Conservation (phyloP, 2,329 filamentous ascomycete species). For the Verticillium isaacii region DNA sequence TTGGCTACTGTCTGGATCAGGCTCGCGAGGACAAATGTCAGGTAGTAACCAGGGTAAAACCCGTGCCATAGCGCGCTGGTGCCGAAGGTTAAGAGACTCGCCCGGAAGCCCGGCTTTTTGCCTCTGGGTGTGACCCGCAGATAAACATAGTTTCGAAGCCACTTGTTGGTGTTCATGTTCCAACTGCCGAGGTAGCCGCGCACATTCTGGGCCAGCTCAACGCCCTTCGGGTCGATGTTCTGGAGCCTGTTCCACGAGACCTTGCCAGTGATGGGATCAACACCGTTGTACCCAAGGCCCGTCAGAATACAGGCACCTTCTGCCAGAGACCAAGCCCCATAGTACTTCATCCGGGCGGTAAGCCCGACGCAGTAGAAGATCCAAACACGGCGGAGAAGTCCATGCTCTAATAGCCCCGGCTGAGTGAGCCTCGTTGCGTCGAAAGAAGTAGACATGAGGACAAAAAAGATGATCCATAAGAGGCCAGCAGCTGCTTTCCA, state of each 20-base stretch:
- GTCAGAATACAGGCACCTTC: constrained; percentile 93
- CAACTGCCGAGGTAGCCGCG: constrained; percentile 85
- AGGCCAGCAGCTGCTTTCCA: constrained; percentile 71
- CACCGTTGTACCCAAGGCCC: constrained; percentile 89
- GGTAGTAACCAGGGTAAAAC: constrained; percentile 94
- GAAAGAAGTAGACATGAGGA: constrained; percentile 67
- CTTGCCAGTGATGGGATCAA: constrained; percentile 79
- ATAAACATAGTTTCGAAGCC: constrained; percentile 95
- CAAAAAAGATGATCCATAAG: constrained; percentile 73
- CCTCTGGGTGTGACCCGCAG: constrained; percentile 90
- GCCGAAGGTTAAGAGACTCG: constrained; percentile 87
- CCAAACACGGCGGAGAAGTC: constrained; percentile 69
- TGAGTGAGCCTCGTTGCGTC: constrained; percentile 57
- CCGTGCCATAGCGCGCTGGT: constrained; percentile 98
- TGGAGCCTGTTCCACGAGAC: constrained; percentile 83
- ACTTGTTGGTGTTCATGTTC: constrained; percentile 99
- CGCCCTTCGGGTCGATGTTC: constrained; percentile 80
- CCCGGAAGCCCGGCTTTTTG: constrained; percentile 93
- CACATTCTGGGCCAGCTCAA: constrained; percentile 92
- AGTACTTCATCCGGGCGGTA: constrained; percentile 85
- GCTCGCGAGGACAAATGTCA: constrained; percentile 83
- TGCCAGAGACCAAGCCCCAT: constrained; percentile 89
- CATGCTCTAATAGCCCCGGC: constrained; percentile 62
- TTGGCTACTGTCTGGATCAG: constrained; percentile 93
- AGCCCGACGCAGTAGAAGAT: constrained; percentile 80